Percentiles rank a stretch among this genome's conserved stretches.
Evolutionary conservation across 116 monocot species (phyloP).

Genomic region (Papilionanthe hybrid): DNA sequence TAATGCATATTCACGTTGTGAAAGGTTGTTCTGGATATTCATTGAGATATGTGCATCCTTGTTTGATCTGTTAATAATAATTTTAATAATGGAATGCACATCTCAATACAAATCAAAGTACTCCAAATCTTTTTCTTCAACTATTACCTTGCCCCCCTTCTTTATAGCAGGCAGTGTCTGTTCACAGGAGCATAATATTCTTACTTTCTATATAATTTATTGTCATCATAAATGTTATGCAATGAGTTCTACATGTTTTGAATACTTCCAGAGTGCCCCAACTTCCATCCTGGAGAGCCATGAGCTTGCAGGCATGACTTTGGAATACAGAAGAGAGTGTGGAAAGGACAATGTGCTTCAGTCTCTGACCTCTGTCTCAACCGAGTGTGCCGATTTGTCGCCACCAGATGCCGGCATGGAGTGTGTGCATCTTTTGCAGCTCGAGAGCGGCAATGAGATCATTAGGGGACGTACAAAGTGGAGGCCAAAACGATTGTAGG

Average conservation of each 20-base stretch:
- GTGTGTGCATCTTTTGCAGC: conserved; percentile 52
- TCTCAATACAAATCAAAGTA: too few relatives aligned
- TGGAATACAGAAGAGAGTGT: conserved; percentile 64
- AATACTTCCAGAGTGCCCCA: conserved; percentile 44
- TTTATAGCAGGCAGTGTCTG: too few relatives aligned
- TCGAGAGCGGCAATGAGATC: conserved; percentile 64
- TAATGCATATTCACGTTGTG: too few relatives aligned
- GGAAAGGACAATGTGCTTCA: conserved; percentile 55
- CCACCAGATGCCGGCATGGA: conserved; percentile 13
- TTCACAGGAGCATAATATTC: too few relatives aligned
- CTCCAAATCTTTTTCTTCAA: too few relatives aligned
- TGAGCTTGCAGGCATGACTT: conserved; percentile 54
- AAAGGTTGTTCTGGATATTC: too few relatives aligned
- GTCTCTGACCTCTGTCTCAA: conserved; percentile 42
- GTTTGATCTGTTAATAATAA: too few relatives aligned
- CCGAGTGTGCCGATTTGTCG: conserved; percentile 13
- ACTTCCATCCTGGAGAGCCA: conserved; percentile 52
- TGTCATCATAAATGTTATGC: too few relatives aligned
- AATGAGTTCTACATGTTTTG: background rate
- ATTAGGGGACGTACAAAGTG: conserved; percentile 66
- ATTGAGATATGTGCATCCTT: too few relatives aligned
- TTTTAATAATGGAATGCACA: too few relatives aligned
- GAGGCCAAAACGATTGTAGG: background rate
- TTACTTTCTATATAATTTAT: too few relatives aligned
- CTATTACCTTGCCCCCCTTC: too few relatives aligned